A percentile compares a stretch with the other conserved stretches of the same genome.
These are phyloP conservation scores for Rhododendron ferrugineum DNA, from an alignment of 148 eudicot species.

Conservation along the genomic window DNA sequence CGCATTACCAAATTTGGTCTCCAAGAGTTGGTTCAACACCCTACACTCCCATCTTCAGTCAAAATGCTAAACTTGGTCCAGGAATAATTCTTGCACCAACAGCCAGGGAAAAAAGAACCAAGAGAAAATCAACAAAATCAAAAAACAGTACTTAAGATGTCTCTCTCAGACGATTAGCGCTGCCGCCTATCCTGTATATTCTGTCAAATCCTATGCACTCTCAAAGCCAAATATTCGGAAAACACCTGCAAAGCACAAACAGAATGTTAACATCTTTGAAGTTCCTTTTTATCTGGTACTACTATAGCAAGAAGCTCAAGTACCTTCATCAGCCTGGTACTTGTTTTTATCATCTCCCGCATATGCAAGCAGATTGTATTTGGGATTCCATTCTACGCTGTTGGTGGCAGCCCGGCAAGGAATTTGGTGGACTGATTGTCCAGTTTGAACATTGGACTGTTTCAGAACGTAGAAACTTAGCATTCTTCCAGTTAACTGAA, in stretches of 20 bases:
- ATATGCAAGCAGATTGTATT: slow-evolving; percentile 79
- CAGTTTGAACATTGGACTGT: slow-evolving; percentile 79
- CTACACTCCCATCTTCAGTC: neutral
- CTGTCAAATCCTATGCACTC: slow-evolving; percentile 41
- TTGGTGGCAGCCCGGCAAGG: slow-evolving; percentile 95
- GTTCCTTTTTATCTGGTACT: neutral
- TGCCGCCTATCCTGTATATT: neutral
- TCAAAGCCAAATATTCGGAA: slow-evolving; percentile 87
- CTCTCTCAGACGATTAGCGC: too few relatives aligned
- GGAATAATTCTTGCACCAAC: too few relatives aligned
- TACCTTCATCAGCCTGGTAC: slow-evolving; percentile 94
- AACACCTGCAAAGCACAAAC: slow-evolving; percentile 48
- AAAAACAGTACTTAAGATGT: too few relatives aligned
- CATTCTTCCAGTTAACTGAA: neutral
- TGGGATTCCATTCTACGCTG: slow-evolving; percentile 98
- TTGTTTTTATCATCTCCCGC: slow-evolving; percentile 98
- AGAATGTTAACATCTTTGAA: neutral
- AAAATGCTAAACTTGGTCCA: too few relatives aligned
- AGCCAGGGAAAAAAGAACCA: too few relatives aligned
- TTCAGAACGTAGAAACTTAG: neutral
- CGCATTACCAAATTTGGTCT: neutral
- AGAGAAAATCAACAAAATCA: too few relatives aligned
- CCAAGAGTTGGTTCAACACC: neutral
- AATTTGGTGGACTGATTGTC: slow-evolving; percentile 86
- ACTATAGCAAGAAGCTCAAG: neutral